phyloP scores from a whole-genome alignment of 257 asterid genomes.

The Nicotiana attenuata region DNA sequence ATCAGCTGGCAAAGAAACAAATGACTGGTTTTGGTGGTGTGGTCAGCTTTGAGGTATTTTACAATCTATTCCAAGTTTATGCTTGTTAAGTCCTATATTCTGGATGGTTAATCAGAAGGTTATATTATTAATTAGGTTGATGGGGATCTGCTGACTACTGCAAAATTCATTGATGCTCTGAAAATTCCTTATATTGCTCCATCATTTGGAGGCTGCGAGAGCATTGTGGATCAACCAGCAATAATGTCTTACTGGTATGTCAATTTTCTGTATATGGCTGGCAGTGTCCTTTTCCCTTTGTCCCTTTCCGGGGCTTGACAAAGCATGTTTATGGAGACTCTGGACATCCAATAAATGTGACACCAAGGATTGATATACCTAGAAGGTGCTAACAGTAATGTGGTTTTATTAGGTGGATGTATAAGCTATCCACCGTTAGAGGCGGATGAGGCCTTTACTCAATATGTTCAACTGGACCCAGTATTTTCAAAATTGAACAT shows the following conservation, averaged over 20 bases:
- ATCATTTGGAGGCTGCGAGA: constrained; percentile 90
- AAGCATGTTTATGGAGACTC: background rate
- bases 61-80: background rate
- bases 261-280: background rate
- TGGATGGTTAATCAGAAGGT: constrained; percentile 4
- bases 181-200: constrained; percentile 88
- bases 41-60: constrained; percentile 80
- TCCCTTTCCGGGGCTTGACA: background rate
- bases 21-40: constrained; percentile 97
- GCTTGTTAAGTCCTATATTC: constrained; percentile 4
- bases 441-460: too few species aligned
- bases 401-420: background rate
- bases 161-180: constrained; percentile 71
- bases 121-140: constrained; percentile 45
- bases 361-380: background rate
- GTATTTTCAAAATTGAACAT: too few species aligned
- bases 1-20: constrained; percentile 73
- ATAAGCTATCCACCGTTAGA: background rate
- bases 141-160: constrained; percentile 67
- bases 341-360: background rate
- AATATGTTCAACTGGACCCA: too few species aligned
- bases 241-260: constrained; percentile 90
- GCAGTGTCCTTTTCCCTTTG: background rate
- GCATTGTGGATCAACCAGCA: constrained; percentile 96
- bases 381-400: background rate